These are phyloP conservation scores for Eragrostis curvula DNA, from an alignment of 176 grass and related monocot species.

Conservation along the genomic window DNA sequence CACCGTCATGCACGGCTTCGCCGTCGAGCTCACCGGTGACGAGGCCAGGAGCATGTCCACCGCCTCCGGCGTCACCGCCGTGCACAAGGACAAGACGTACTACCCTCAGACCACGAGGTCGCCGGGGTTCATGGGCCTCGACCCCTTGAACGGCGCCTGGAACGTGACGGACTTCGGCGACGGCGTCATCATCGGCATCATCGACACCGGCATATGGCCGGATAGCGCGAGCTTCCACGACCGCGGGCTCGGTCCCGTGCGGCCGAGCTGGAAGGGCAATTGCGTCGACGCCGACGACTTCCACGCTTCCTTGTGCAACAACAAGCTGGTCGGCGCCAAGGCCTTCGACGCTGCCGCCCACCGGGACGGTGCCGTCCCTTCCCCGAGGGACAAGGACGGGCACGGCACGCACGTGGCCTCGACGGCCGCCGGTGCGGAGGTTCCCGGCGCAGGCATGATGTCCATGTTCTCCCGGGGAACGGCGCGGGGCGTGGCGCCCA, in stretches of 20 bases:
- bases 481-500: background rate
- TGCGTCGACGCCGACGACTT: constrained; percentile 24
- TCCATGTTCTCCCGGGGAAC: background rate
- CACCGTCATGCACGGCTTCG: no score
- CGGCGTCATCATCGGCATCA: constrained; percentile 5
- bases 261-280: background rate
- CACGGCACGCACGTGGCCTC: constrained; percentile 41
- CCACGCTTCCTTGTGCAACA: constrained; percentile 36
- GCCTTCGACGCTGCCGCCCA: no score
- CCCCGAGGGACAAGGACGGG: background rate
- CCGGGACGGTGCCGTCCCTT: no score
- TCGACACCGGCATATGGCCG: constrained; percentile 5
- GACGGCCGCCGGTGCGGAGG: constrained; percentile 5
- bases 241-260: constrained; percentile 15
- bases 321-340: no score
- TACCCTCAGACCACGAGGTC: background rate
- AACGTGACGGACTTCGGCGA: constrained; percentile 19
- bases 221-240: constrained; percentile 12
- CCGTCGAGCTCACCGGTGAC: background rate
- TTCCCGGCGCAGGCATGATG: background rate
- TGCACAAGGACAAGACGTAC: background rate
- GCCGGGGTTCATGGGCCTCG: background rate
- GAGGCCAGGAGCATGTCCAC: background rate
- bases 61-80: no score
- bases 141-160: background rate